phyloP scores from a whole-genome alignment of 176 grass and related monocot species.

The Oryza meyeriana region DNA sequence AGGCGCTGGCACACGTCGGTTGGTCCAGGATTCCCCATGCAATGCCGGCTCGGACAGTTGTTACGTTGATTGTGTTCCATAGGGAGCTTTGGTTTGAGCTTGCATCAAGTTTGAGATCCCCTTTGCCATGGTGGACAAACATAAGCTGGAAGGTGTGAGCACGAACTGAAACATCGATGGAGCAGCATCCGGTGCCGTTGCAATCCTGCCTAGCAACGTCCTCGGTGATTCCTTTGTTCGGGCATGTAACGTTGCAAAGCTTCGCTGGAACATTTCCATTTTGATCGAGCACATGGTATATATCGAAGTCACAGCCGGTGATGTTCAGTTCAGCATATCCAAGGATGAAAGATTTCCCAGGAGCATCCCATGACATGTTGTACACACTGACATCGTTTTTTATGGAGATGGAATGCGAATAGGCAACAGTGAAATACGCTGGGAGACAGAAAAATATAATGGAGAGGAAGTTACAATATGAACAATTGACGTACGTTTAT shows the following conservation, averaged over 20 bases:
- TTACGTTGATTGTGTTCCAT: neutral
- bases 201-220: neutral
- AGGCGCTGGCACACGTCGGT: neutral
- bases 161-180: rapidly evolving
- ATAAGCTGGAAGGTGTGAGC: neutral
- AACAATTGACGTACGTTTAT: no score
- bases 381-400: neutral
- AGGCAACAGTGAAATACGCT: no score
- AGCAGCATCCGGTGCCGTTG: slow-evolving; percentile 16
- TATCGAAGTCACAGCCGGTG: slow-evolving; percentile 14
- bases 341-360: neutral
- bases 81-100: neutral
- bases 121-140: neutral
- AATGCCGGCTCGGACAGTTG: neutral
- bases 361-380: neutral
- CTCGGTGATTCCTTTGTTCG: neutral
- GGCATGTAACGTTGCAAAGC: neutral
- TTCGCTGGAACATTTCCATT: neutral
- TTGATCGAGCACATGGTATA: neutral
- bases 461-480: no score
- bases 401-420: neutral
- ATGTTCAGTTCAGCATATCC: neutral
- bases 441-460: no score
- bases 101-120: neutral
- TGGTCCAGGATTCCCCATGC: neutral